Evolutionary conservation across 2,329 filamentous ascomycete genomes (phyloP).

Genomic region (Magnaporthiopsis rhizophila): DNA sequence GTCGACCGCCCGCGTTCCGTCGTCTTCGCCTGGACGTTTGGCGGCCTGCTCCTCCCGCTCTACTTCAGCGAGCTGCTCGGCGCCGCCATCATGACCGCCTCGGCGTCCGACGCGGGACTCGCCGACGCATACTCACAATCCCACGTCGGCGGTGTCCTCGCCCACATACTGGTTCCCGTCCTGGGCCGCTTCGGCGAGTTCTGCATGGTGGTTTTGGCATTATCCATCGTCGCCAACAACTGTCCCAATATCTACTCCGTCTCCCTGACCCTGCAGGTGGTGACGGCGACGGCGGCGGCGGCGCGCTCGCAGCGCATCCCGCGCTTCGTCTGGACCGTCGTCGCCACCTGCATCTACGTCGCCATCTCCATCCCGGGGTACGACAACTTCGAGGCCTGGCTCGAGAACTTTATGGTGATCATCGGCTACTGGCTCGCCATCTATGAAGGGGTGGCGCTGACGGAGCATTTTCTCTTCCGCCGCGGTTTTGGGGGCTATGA

Average conservation of each 20-base stretch:
- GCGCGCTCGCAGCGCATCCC: slow-evolving; percentile 42
- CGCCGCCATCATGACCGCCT: slow-evolving; percentile 60
- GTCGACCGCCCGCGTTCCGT: slow-evolving; percentile 38
- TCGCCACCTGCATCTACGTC: slow-evolving; percentile 52
- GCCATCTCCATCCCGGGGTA: slow-evolving; percentile 42
- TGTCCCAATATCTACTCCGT: slow-evolving; percentile 31
- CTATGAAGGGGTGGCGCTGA: slow-evolving; percentile 34
- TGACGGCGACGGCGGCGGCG: slow-evolving; percentile 42
- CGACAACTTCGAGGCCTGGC: slow-evolving; percentile 22
- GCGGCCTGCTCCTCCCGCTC: slow-evolving; percentile 62
- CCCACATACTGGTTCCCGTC: slow-evolving; percentile 33
- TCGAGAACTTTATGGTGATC: slow-evolving; percentile 31
- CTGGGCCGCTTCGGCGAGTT: slow-evolving; percentile 39
- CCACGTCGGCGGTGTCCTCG: slow-evolving; percentile 39
- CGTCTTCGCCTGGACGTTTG: slow-evolving; percentile 62
- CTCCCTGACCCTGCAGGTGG: slow-evolving; percentile 39
- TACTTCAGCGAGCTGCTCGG: slow-evolving; percentile 69
- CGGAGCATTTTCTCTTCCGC: slow-evolving; percentile 32
- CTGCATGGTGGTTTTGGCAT: slow-evolving; percentile 36
- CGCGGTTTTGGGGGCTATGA: slow-evolving; percentile 32
- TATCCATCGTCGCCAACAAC: slow-evolving; percentile 37
- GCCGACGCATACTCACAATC: slow-evolving; percentile 29
- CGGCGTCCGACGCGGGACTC: slow-evolving; percentile 46
- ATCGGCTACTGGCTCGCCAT: slow-evolving; percentile 35
- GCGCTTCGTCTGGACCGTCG: slow-evolving; percentile 48